A percentile compares a stretch with the other conserved stretches of the same genome.
Evolutionary conservation across 805 yeast genomes (phyloP).

Genomic region (Teunomyces kruisii): DNA sequence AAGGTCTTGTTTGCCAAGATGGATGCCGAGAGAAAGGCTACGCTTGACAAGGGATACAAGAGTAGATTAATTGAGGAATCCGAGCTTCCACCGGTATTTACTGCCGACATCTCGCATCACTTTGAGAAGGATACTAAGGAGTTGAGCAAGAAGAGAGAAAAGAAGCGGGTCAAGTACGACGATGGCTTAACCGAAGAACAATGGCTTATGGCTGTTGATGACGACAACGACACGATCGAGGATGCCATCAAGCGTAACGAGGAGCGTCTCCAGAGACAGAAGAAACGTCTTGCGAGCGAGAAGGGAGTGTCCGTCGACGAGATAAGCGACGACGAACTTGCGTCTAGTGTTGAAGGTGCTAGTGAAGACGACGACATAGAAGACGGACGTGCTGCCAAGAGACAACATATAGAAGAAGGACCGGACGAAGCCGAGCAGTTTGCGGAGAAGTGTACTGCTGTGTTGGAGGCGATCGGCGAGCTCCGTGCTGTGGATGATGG

Average conservation of each 20-base stretch:
- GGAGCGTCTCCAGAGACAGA: constrained; percentile 40
- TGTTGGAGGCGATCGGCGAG: constrained; percentile 45
- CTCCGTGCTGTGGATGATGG: constrained; percentile 46
- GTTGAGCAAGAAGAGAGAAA: constrained; percentile 25
- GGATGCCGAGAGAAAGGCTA: constrained; percentile 55
- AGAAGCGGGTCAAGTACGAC: constrained; percentile 30
- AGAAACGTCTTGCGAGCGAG: constrained; percentile 21
- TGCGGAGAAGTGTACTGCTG: constrained; percentile 22
- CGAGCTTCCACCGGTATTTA: constrained; percentile 25
- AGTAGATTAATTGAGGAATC: constrained; percentile 22
- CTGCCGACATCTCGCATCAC: constrained; percentile 27
- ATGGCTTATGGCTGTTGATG: constrained; percentile 67
- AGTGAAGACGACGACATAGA: constrained; percentile 18
- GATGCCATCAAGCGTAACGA: constrained; percentile 57
- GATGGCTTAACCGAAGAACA: constrained; percentile 47
- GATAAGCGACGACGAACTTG: constrained; percentile 21
- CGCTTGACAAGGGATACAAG: constrained; percentile 18
- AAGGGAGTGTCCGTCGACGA: constrained; percentile 16
- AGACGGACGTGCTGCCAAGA: constrained; percentile 6
- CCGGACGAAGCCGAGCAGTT: constrained; percentile 16
- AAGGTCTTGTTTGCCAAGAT: constrained; percentile 52
- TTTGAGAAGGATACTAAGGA: constrained; percentile 26
- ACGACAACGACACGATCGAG: constrained; percentile 63
- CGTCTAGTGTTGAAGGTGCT: constrained; percentile 16
- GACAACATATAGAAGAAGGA: not conserved